Evolutionary conservation across 2,329 filamentous ascomycete genomes (phyloP), one percentile per base, ranked within the genome.

Genomic region (Cladosporium sp.): DNA sequence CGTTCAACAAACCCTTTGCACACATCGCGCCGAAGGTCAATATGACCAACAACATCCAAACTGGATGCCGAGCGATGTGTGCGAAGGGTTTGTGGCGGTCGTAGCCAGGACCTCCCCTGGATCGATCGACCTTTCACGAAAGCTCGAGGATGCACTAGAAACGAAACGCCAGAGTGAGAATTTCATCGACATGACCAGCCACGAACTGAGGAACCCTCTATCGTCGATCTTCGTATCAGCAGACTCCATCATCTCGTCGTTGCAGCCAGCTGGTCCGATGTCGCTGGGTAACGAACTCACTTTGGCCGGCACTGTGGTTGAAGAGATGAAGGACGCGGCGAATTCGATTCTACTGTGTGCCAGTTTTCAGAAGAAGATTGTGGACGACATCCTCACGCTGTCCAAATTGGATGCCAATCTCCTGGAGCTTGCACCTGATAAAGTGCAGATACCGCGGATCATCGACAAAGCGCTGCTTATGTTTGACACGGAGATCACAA

Each of bases 331-430:
- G 7, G 66, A 64, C 10, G 61, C 66, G 4, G 67, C 66, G 7
- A 62, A 65, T 34, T 71, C 66, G 2, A 69, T 71, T 13, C 58
- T 68, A 3, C 60, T 65, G 9, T 70, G 68, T 42, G 65, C 66
- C 7, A 59, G 63, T 20, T 67, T 70, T 48, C 67, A 70, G 49
- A 66, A 68, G 57, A 68, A 74, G 7, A 78, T 79, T 35, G 76
- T 79, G 4, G 76, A 79, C 58, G 77, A 79, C 58, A 73, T 79
- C 0, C 63, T 79, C 28, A 78, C 75, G 2, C 64, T 79, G 13
- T 74, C 71, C 2, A 77, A 68, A 13, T 61, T 71, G 9, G 68
- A 71, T 25, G 68, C 67, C 3, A 59, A 67, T 22, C 62, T 70
- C 44, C 61, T 71, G 2, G 68, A 71, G 1, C 73, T 77, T 36